Percentiles rank a stretch among this genome's conserved stretches.
Conservation (phyloP, 495 filamentous ascomycete species). For the Wilcoxina mikolae region DNA sequence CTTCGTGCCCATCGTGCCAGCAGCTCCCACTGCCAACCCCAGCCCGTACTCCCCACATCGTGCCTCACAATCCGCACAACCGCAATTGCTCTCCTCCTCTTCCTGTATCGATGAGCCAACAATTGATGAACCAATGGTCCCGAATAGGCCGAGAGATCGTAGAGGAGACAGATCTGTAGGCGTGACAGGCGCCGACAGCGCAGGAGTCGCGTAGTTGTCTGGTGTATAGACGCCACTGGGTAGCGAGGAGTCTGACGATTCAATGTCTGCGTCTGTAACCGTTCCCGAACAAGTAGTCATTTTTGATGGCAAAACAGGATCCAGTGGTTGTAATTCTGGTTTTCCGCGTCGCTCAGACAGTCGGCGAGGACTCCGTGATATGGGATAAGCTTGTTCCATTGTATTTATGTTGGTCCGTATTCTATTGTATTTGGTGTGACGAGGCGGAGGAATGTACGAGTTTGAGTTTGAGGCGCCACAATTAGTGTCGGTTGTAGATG, state of each 20-base stretch:
- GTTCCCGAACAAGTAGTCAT: not conserved
- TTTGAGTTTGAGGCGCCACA: conserved; percentile 17
- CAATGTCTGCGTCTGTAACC: conserved; percentile 2
- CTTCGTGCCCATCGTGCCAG: conserved; percentile 1
- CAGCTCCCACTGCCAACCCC: conserved; percentile 15
- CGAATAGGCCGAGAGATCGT: conserved; percentile 5
- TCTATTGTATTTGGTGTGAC: not conserved
- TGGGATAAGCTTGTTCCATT: conserved; percentile 10
- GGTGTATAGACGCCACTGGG: conserved; percentile 17
- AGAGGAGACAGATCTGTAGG: conserved; percentile 18
- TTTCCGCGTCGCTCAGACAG: conserved; percentile 27
- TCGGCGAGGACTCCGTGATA: conserved; percentile 20
- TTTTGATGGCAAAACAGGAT: conserved; percentile 8
- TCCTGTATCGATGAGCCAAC: conserved; percentile 22
- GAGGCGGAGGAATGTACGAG: conserved; percentile 13
- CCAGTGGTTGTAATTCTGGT: conserved; percentile 25
- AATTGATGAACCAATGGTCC: conserved; percentile 7
- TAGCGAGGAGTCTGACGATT: conserved; percentile 17
- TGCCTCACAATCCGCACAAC: conserved; percentile 11
- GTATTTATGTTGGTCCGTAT: not conserved
- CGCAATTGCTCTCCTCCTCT: conserved; percentile 22
- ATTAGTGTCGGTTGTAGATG: conserved; percentile 12
- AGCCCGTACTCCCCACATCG: conserved; percentile 12
- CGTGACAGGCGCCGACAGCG: conserved; percentile 21
- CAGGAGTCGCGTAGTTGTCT: conserved; percentile 16